These are phyloP conservation scores for Sesbania bispinosa DNA, from an alignment of 306 rosid genomes.

Conservation along the genomic window DNA sequence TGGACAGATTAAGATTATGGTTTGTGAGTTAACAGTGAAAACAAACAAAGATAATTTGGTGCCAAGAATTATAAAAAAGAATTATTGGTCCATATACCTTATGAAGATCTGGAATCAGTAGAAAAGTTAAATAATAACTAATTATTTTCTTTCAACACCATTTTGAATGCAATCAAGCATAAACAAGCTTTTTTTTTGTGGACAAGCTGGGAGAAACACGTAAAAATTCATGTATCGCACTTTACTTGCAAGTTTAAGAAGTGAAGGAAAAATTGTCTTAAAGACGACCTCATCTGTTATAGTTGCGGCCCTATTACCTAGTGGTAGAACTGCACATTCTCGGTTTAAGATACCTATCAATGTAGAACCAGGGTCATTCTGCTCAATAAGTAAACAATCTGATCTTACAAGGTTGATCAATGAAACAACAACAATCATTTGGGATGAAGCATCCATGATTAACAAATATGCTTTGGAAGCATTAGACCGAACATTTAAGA, in stretches of 20 bases:
- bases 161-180: no score
- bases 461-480: not conserved
- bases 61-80: no score
- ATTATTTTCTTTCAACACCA: no score
- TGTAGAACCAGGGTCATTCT: not conserved
- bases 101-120: no score
- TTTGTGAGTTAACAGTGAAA: no score
- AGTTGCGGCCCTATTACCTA: not conserved
- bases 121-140: no score
- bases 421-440: not conserved
- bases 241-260: not conserved
- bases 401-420: not conserved
- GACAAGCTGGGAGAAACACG: not conserved
- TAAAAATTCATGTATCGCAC: not conserved
- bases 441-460: not conserved
- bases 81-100: no score
- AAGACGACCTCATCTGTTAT: not conserved
- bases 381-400: not conserved
- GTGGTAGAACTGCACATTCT: not conserved
- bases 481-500: not conserved
- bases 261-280: not conserved
- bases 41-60: no score
- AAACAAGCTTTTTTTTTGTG: not conserved
- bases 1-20: no score
- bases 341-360: not conserved